Percentiles rank a stretch among this genome's conserved stretches.
These are phyloP conservation scores for Rehmannia glutinosa DNA, from an alignment of 257 asterid genomes.

Conservation along the genomic window DNA sequence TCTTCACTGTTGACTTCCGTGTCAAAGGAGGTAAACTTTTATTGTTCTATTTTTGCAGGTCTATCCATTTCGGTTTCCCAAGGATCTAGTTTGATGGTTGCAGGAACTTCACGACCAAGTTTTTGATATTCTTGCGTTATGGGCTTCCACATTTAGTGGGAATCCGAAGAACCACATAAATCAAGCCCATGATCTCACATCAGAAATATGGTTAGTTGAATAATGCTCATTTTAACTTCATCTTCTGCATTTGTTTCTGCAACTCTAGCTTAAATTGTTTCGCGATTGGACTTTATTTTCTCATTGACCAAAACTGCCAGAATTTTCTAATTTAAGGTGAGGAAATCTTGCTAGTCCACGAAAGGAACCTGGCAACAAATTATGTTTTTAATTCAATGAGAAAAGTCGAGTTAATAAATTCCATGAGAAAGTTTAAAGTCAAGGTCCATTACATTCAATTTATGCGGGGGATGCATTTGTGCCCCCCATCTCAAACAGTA, in stretches of 20 bases:
- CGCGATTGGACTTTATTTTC: constrained; percentile 1
- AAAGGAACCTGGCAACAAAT: not conserved
- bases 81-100: constrained; percentile 30
- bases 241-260: constrained; percentile 5
- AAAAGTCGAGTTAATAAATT: not conserved
- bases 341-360: constrained; percentile 2
- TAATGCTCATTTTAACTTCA: constrained; percentile 13
- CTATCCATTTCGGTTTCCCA: constrained; percentile 16
- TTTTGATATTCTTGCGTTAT: constrained; percentile 88
- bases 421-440: not conserved
- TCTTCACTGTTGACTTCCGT: constrained; percentile 86
- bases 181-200: constrained; percentile 51
- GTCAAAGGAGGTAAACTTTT: constrained; percentile 62
- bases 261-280: constrained; percentile 5
- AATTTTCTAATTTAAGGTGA: not conserved
- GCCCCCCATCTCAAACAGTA: not conserved
- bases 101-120: constrained; percentile 95
- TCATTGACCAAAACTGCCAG: constrained; percentile 7
- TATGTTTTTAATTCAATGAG: not conserved
- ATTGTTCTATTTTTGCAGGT: constrained; percentile 12
- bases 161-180: constrained; percentile 43
- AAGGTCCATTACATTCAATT: not conserved
- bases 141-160: constrained; percentile 81
- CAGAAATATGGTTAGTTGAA: constrained; percentile 68
- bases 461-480: not conserved